A percentile compares a stretch with the other conserved stretches of the same genome.
phyloP scores from a whole-genome alignment of 306 rosid genomes.

The Prunus salicina region DNA sequence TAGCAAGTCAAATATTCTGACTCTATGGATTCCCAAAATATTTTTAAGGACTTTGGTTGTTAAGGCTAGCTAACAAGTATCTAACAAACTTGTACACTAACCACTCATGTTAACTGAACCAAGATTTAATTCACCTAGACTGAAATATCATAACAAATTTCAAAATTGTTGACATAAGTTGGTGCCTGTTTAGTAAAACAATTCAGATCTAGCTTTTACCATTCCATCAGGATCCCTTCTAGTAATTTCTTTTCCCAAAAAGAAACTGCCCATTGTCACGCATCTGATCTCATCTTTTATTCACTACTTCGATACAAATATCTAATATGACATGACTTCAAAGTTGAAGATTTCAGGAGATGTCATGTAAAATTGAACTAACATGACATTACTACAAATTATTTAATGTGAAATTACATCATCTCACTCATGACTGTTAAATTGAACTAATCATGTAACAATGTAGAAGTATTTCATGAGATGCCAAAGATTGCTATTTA shows the following conservation, averaged over 20 bases:
- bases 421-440: conserved; percentile 13
- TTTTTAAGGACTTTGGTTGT: not conserved
- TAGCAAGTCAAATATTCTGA: not conserved
- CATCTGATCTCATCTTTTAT: not conserved
- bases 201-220: not conserved
- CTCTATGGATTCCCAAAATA: not conserved
- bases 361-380: not conserved
- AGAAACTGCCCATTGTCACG: not conserved
- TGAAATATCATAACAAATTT: not conserved
- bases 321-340: conserved; percentile 17
- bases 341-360: conserved; percentile 3
- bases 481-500: conserved; percentile 13
- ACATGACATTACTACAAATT: not conserved
- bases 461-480: conserved; percentile 18
- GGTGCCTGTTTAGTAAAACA: not conserved
- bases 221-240: conserved; percentile 3
- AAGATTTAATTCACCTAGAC: not conserved
- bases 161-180: too few relatives aligned
- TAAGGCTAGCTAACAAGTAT: not conserved
- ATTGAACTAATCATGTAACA: not conserved
- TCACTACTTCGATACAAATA: not conserved
- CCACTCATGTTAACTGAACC: not conserved
- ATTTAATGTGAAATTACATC: conserved; percentile 21
- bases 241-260: not conserved
- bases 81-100: not conserved